Evolutionary conservation across 2,329 filamentous ascomycete species (phyloP), one percentile per base, ranked within the genome.

Genomic region (Beauveria bassiana): DNA sequence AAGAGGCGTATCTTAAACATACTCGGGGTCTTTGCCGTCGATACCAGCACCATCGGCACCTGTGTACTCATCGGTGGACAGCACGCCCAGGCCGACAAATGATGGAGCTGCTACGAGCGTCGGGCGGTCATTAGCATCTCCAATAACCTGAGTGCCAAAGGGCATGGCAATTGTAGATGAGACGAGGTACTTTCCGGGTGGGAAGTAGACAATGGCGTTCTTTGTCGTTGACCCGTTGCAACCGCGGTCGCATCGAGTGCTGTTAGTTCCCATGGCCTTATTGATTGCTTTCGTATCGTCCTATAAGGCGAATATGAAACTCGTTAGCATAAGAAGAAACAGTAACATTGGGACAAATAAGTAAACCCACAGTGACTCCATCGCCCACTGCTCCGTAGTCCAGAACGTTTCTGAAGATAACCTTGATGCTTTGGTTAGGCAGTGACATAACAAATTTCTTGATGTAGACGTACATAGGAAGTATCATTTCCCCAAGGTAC

Each of bases 51-150:
- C 59, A 3, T 8, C 10, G 9, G 40, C 50, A 22, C 58, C 34
- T 7, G 47, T 52, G 59, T 66, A 79, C 18, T 59, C 51, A 28
- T 64, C 55, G 67, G 85, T 81, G 20, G 77, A 82, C 58, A 86
- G 81, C 61, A 86, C 66, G 24, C 80, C 83, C 24, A 85, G 72
- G 28, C 80, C 81, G 3, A 71, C 70, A 68, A 86, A 86, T 63
- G 75, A 74, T 7, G 77, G 55, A 5, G 77, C 75, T 2, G 81
- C 82, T 63, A 81, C 79, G 40, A 87, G 73, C 3, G 77, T 78
- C 2, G 84, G 83, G 22, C 80, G 70, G 55, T 78, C 77, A 63
- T 80, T 83, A 4, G 84, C 52, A 34, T 52, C 49, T 7, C 51
- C 51, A 42, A 54, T 54, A 12, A 54, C 8, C 34, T 58, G 43